Evolutionary conservation across 1,284 basidiomycete genomes (phyloP).

Genomic region (Singerocomus inundabilis): DNA sequence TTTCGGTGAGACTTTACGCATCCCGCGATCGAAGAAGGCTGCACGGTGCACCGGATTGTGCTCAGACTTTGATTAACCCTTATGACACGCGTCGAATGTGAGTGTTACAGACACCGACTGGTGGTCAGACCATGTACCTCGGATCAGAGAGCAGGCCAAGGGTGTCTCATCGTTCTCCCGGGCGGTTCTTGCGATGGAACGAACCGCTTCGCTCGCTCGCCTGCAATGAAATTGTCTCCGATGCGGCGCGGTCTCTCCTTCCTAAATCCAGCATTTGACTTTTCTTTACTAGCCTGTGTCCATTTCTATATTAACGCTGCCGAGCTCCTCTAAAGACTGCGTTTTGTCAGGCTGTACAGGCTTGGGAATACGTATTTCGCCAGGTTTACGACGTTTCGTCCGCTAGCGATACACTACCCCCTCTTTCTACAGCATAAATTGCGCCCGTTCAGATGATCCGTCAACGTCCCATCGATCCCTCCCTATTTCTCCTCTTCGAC

Average conservation of each 20-base stretch:
- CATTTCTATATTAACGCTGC: slow-evolving; percentile 35
- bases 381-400: slow-evolving; percentile 30
- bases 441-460: slow-evolving; percentile 13
- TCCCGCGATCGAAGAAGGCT: slow-evolving; percentile 24
- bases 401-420: slow-evolving; percentile 25
- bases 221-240: slow-evolving; percentile 20
- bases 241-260: slow-evolving; percentile 25
- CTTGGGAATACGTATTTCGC: slow-evolving; percentile 36
- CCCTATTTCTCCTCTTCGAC: slow-evolving; percentile 5
- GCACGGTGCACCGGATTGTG: slow-evolving; percentile 15
- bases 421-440: slow-evolving; percentile 31
- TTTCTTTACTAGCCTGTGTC: slow-evolving; percentile 23
- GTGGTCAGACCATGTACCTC: slow-evolving; percentile 1
- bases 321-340: slow-evolving; percentile 21
- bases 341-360: slow-evolving; percentile 34
- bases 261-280: slow-evolving; percentile 29
- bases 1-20: not conserved
- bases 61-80: slow-evolving; percentile 25
- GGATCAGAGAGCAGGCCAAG: not conserved
- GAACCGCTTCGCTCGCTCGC: slow-evolving; percentile 19
- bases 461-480: slow-evolving; percentile 12
- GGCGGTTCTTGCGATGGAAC: slow-evolving; percentile 5
- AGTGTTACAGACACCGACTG: slow-evolving; percentile 18
- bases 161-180: slow-evolving; percentile 9
- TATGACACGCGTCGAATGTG: slow-evolving; percentile 1